Evolutionary conservation across 371 early-diverging fungal species (phyloP).

Genomic region (Saksenaea vasiformis): DNA sequence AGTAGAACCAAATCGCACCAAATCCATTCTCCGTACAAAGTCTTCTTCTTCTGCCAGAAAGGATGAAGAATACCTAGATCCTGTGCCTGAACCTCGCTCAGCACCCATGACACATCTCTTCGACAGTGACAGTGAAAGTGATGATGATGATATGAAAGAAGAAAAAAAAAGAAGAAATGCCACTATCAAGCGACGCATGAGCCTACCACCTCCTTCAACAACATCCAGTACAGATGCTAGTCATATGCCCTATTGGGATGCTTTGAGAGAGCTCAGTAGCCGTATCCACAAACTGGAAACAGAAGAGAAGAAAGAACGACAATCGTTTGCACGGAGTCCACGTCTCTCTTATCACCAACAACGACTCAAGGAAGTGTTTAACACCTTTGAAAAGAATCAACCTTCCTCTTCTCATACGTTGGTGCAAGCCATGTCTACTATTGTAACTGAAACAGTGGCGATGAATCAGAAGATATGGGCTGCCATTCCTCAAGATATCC

Average conservation of each 20-base stretch:
- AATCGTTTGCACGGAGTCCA: not conserved
- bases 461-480: slow-evolving; percentile 21
- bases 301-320: slow-evolving; percentile 1
- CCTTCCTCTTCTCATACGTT: not conserved
- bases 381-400: slow-evolving; percentile 14
- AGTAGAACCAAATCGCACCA: slow-evolving; percentile 1
- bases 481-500: slow-evolving; percentile 14
- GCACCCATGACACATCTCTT: not conserved
- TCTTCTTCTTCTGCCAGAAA: not conserved
- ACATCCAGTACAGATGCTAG: not conserved
- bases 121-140: not conserved
- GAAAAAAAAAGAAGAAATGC: not conserved
- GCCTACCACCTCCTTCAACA: slow-evolving; percentile 7
- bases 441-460: slow-evolving; percentile 17
- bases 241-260: slow-evolving; percentile 7
- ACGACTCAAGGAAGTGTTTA: slow-evolving; percentile 14
- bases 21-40: not conserved
- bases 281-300: slow-evolving; percentile 16
- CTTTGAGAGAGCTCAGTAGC: slow-evolving; percentile 9
- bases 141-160: not conserved
- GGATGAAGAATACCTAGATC: not conserved
- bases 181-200: slow-evolving; percentile 7
- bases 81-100: not conserved
- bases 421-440: slow-evolving; percentile 10
- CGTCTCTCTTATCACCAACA: slow-evolving; percentile 9